Evolutionary conservation across 495 filamentous ascomycete genomes (phyloP), one percentile per base, ranked within the genome.

Genomic region (Friedmanniomyces endolithicus): DNA sequence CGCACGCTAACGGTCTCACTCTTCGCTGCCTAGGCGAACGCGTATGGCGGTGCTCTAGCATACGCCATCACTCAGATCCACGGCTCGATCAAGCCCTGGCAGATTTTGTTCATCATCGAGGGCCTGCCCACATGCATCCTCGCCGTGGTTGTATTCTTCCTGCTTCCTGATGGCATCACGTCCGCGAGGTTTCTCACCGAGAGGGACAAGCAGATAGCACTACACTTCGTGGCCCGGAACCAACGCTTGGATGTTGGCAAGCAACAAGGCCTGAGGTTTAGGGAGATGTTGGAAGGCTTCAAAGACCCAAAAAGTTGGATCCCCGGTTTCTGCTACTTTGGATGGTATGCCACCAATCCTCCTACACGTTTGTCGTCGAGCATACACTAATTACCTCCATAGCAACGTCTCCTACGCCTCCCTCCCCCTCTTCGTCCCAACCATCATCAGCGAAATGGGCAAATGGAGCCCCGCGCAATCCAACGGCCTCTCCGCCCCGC

Each of bases 341-440:
- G 60, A 47, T 59, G 56, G 56, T 58, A 53, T 16, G 39, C 20
- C 12, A 6, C 2, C 48, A 9, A 11, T 17, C 12, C 14, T 8
- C 17, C 3, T 11, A 37, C 23, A 40, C 25, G 20, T 17, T 25
- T n/a, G n/a, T n/a, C n/a, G n/a, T n/a, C n/a, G n/a, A n/a, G n/a
- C 17, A 16, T 4, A 17, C 14, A 47, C 27, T 48, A 16, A 39
- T 17, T 22, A 17, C 4, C 22, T 7, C n/a, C 16, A n/a, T 23
- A 51, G 58, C 52, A 64, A 64, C 41, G 58, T 61, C 7, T 61
- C 83, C 53, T 94, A 90, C 68, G 81, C 84, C n/a, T 88, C 85
- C 6, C 76, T 95, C 8, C 86, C 88, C 0, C 85, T 90, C 2
- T 95, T 92, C 64, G 74, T 95, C 1, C 88, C 88, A 0, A 84